Evolutionary conservation across 2,329 filamentous ascomycete species (phyloP), one percentile per base, ranked within the genome.

Genomic region (Tolypocladium cylindrosporum): DNA sequence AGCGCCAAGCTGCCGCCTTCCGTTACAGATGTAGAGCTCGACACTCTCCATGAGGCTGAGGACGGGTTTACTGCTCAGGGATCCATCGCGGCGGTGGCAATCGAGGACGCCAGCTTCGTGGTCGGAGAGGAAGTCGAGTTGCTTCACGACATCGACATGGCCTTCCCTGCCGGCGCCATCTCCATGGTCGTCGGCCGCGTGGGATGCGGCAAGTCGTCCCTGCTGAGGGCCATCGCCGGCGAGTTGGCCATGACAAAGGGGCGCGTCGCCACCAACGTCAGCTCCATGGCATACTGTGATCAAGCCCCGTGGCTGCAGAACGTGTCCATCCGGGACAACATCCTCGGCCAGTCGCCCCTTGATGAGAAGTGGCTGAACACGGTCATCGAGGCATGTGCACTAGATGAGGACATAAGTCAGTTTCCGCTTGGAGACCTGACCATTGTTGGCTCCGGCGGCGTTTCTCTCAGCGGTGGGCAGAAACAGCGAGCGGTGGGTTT

Each of bases 401-500:
- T 76, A n/a, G 64, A 69, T 1, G 62, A 69, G 13, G 74, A 76
- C 39, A 61, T 76, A 8, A 51, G 62, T 0, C 56, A 58, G 3
- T 64, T 75, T 53, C 61, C 69, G 7, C 62, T 68, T 39, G 66
- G 71, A 9, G 71, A 72, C 55, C 58, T 67, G 5, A 75, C 73
- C 0, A 59, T 69, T 16, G 69, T 77, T 56, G 75, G 77, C 2
- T 72, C 69, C n/a, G 68, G 70, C 8, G 77, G 77, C 1, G 66
- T 76, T 9, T 70, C 67, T 6, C 61, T 79, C 1, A 77, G 75
- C 43, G 76, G 76, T 41, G 77, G 77, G 1, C 76, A 79, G 57
- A 74, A 69, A 45, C 73, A 75, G 36, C 67, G 75, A 43, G 65
- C 76, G 34, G 73, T 75, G 14, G 64, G 58, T 70, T 67, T 39